These are phyloP conservation scores for Stephania japonica DNA, from an alignment of 164 flowering plant genomes.

Conservation along the genomic window DNA sequence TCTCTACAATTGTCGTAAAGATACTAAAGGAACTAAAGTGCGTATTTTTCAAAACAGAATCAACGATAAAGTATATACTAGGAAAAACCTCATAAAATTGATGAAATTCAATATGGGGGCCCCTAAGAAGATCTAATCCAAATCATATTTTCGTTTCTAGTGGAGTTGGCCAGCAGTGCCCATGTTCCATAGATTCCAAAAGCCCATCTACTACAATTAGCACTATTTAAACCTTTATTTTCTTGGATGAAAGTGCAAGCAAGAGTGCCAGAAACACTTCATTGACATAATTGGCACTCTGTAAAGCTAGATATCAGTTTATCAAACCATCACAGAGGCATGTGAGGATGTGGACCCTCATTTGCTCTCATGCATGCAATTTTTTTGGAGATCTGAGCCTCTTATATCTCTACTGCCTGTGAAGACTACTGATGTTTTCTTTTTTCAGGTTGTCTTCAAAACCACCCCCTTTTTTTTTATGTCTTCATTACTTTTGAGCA, in stretches of 20 bases:
- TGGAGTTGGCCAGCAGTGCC: background rate
- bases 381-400: background rate
- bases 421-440: background rate
- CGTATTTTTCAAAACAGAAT: no score
- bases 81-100: background rate
- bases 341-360: background rate
- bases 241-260: background rate
- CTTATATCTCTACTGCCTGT: background rate
- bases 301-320: background rate
- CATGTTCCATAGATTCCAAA: background rate
- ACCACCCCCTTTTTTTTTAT: background rate
- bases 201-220: background rate
- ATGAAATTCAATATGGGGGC: background rate
- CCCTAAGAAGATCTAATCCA: background rate
- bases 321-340: background rate
- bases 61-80: background rate
- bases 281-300: background rate
- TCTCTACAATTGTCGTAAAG: no score
- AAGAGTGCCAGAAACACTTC: background rate
- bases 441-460: background rate
- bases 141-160: constrained; percentile 1
- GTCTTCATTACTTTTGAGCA: background rate
- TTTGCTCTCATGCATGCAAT: background rate
- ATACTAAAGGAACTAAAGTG: no score
- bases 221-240: background rate